Base-by-base conservation (phyloP, 495 filamentous ascomycete species). In the Rhypophila decipiens region DNA sequence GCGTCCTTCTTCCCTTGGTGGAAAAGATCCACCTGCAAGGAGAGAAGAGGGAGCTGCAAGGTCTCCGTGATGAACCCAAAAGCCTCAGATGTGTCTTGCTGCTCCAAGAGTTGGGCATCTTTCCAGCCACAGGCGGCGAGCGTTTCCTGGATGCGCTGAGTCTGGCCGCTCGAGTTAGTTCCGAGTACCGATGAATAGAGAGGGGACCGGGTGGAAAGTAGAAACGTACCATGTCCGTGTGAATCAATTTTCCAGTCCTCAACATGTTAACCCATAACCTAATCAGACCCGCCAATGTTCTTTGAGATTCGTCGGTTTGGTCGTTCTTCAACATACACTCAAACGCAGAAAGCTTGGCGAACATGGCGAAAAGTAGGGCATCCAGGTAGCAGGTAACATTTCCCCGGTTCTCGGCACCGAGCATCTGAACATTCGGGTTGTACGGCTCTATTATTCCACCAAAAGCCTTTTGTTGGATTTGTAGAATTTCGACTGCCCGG, bases 361-460 rank as follows among this genome's bases (percentile, higher is more conserved):
- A 98, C 91, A 98, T 96, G 47, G 93, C 87, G 58, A 96, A 96
- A 2, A 98, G 79, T n/a, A 96, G 67, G 1, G 90, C 75, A 59
- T 96, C 93, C 1, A 96, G 71, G 55, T 89, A 98, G 65, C 93
- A 98, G 27, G 93, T 96, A 18, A 93, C 88, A 17, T 77, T 80
- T 15, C 83, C 75, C 37, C 91, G 73, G 59, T 98, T 98, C 52
- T 88, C 85, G 3, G 93, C 93, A 1, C 93, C 93, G 2, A 89
- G 69, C 64, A 96, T 79, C 50, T 78, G 82, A 2, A 83, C 72
- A 33, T 74, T 70, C 3, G 85, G 74, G 19, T 86, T 75, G 60
- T 88, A 90, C 5, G 75, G 78, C 49, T 78, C 72, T 52, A 98
- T 79, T 29, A 89, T 80, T 1, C 91, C 91, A 20, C 88, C 81